phyloP scores from a whole-genome alignment of 768 basidiomycete genomes.

The Agaricus bisporus region DNA sequence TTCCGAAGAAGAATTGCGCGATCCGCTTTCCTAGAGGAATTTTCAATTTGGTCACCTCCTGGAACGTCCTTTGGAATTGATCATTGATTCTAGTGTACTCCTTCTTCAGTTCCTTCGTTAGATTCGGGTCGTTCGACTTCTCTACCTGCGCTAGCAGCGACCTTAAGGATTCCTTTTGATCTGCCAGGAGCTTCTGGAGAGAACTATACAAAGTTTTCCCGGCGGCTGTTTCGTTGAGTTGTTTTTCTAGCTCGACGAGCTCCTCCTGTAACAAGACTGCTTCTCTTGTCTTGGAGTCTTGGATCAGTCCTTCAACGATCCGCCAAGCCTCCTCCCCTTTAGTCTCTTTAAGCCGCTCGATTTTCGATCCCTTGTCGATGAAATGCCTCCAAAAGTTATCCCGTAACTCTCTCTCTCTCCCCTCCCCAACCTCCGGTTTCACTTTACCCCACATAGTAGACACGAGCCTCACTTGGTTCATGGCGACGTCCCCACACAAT shows the following conservation, averaged over 20 bases:
- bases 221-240: conserved; percentile 20
- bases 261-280: conserved; percentile 20
- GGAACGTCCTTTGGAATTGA: conserved; percentile 16
- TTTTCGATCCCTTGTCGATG: conserved; percentile 33
- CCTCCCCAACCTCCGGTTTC: conserved; percentile 24
- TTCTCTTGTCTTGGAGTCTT: conserved; percentile 5
- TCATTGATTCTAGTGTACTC: conserved; percentile 1
- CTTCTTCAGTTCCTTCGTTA: conserved; percentile 6
- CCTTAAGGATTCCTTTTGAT: conserved; percentile 15
- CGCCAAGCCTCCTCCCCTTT: conserved; percentile 19
- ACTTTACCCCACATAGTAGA: conserved; percentile 24
- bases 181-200: conserved; percentile 20
- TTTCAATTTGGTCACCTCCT: conserved; percentile 12
- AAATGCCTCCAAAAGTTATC: conserved; percentile 41
- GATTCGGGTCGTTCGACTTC: conserved; percentile 5
- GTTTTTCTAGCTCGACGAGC: conserved; percentile 16
- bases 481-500: conserved; percentile 12
- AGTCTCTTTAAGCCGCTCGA: conserved; percentile 17
- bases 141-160: not conserved
- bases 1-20: conserved; percentile 3
- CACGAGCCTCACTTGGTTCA: conserved; percentile 11
- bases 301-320: conserved; percentile 16
- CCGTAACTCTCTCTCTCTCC: conserved; percentile 36
- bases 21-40: conserved; percentile 5
- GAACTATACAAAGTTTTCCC: conserved; percentile 16